phyloP scores from a whole-genome alignment of 345 rosid genomes.

The Populus pruinosa region DNA sequence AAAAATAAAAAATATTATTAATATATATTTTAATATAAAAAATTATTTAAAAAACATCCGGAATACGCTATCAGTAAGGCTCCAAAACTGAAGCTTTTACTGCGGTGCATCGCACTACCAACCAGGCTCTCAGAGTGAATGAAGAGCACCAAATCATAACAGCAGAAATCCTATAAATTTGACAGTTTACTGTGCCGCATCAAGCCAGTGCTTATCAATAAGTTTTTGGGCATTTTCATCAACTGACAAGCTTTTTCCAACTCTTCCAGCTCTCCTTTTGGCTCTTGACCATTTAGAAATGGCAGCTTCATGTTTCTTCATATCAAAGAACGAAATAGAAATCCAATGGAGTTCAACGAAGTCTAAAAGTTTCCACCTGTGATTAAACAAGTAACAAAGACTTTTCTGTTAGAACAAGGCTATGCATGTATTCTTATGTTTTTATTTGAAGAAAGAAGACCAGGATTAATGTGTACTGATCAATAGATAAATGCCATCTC shows the following conservation, averaged over 20 bases:
- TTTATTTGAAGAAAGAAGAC: not conserved
- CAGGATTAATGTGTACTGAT: not conserved
- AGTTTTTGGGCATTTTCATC: constrained; percentile 77
- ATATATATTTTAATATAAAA: no score
- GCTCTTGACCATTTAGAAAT: constrained; percentile 96
- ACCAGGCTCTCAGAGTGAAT: not conserved
- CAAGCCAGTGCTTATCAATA: constrained; percentile 93
- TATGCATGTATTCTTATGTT: not conserved
- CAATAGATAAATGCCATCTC: constrained; percentile 55
- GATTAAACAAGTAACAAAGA: not conserved
- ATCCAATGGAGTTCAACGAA: constrained; percentile 83
- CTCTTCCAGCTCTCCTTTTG: constrained; percentile 84
- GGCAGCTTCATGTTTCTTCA: constrained; percentile 89
- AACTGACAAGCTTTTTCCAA: constrained; percentile 90
- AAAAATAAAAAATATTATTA: no score
- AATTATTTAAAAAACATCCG: no score
- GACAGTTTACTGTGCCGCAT: constrained; percentile 59
- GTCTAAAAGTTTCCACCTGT: constrained; percentile 91
- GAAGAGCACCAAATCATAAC: not conserved
- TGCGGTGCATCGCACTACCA: no score
- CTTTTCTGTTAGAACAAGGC: constrained; percentile 14
- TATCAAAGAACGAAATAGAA: constrained; percentile 84
- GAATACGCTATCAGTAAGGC: no score
- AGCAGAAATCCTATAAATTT: not conserved
- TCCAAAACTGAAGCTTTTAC: no score